Base-by-base conservation (phyloP, 2,329 filamentous ascomycete species). In the Albifimbria verrucaria region DNA sequence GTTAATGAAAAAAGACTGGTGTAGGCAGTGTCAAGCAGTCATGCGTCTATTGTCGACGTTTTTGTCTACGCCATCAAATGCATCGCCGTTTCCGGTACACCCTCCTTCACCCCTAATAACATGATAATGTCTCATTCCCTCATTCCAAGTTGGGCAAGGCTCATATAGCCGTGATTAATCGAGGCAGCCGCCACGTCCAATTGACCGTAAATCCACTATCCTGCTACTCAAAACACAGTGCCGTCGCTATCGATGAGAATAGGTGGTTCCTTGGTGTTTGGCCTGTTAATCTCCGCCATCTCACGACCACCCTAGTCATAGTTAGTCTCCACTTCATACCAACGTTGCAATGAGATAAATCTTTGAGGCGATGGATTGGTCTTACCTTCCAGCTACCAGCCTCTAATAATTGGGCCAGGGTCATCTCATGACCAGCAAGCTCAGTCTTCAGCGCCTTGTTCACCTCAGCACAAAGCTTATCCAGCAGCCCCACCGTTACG, bases 381-480 rank as follows among this genome's bases (percentile, higher is more conserved):
- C 83, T 74, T 71, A 94, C 92, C 89, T 97, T 97, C 93, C 94
- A 99, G 67, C 90, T 96, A 49, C 94, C 94, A 15, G 93, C 94
- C 72, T 97, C 94, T 18, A 99, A 79, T 76, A 99, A 85, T 70
- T 99, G 94, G 6, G 92, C 86, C 60, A 97, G 72, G 41, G 78
- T 89, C 68, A 99, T 73, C 59, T 93, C 85, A 36, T 83, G 76
- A 3, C 89, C 90, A 7, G 77, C 79, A 41, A 97, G 72, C 51
- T 84, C 80, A 2, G 63, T 65, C 52, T 82, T 84, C 47, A 97
- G 73, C 41, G 77, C 71, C 68, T 90, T 90, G 60, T 80, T 77
- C 32, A 85, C 77, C 48, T 80, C 77, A 2, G 56, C 59, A 51
- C 77, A 77, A 39, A 87, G 68, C 55, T 70, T 68, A 59, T 87